A percentile compares a stretch with the other conserved stretches of the same genome.
These are phyloP conservation scores for Dipteronia dyeriana DNA, from an alignment of 345 rosid genomes.

Conservation along the genomic window DNA sequence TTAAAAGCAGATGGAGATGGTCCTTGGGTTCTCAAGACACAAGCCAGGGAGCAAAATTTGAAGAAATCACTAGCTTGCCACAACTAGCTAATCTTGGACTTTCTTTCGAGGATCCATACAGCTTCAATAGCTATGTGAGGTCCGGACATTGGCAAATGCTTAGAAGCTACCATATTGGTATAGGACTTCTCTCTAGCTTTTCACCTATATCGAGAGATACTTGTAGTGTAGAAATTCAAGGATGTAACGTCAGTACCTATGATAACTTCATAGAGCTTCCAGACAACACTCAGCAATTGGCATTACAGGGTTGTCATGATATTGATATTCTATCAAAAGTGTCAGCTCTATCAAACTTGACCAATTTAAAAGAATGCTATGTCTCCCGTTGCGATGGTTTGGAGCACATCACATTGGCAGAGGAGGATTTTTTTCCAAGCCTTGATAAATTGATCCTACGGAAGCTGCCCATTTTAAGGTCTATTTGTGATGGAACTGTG, in stretches of 20 bases:
- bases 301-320: constrained; percentile 21
- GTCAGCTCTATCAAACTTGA: constrained; percentile 2
- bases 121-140: constrained; percentile 20
- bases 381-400: constrained; percentile 12
- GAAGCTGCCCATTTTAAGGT: constrained; percentile 1
- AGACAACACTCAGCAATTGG: constrained; percentile 19
- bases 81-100: constrained; percentile 3
- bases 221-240: constrained; percentile 11
- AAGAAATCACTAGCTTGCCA: constrained; percentile 9
- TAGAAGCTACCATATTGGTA: constrained; percentile 11
- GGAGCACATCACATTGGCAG: not conserved
- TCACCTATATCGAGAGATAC: not conserved
- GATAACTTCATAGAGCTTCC: constrained; percentile 11
- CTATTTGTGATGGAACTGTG: not conserved
- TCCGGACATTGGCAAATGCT: constrained; percentile 19
- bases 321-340: constrained; percentile 17
- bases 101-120: not conserved
- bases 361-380: constrained; percentile 9
- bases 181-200: constrained; percentile 6
- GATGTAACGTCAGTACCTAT: not conserved
- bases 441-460: constrained; percentile 2
- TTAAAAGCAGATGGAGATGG: constrained; percentile 15
- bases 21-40: not conserved
- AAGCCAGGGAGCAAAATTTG: not conserved
- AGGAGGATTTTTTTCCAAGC: not conserved